Conservation (phyloP, 176 grass and related monocot genomes). For the Oryza coarctata region DNA sequence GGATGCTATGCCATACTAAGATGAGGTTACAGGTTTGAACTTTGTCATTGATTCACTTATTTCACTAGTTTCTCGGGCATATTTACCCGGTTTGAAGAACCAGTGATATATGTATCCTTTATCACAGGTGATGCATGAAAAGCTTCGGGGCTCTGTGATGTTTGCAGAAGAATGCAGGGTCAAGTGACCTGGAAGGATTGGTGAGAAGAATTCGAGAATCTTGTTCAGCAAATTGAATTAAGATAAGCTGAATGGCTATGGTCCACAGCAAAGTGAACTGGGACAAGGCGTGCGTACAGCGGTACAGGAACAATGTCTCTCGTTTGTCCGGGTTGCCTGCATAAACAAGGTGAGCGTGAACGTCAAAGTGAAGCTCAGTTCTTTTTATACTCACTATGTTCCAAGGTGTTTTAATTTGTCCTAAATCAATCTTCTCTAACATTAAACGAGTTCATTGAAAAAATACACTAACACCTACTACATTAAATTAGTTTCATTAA, state of each 20-base stretch:
- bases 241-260: neutral
- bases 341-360: neutral
- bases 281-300: neutral
- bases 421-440: too few species aligned
- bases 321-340: neutral
- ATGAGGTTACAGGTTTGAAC: neutral
- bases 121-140: neutral
- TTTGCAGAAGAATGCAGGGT: conserved; percentile 6
- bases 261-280: neutral
- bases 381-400: too few species aligned
- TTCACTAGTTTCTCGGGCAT: neutral
- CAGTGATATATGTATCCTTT: neutral
- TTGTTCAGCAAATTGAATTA: neutral
- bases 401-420: too few species aligned
- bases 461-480: too few species aligned
- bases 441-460: too few species aligned
- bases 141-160: neutral
- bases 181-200: neutral
- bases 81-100: neutral
- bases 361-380: neutral
- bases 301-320: neutral
- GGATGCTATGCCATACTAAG: neutral
- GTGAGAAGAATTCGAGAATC: neutral
- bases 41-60: neutral
- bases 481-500: too few species aligned